phyloP scores from a whole-genome alignment of 2,329 filamentous ascomycete genomes.

The Botryosphaeria dothidea region DNA sequence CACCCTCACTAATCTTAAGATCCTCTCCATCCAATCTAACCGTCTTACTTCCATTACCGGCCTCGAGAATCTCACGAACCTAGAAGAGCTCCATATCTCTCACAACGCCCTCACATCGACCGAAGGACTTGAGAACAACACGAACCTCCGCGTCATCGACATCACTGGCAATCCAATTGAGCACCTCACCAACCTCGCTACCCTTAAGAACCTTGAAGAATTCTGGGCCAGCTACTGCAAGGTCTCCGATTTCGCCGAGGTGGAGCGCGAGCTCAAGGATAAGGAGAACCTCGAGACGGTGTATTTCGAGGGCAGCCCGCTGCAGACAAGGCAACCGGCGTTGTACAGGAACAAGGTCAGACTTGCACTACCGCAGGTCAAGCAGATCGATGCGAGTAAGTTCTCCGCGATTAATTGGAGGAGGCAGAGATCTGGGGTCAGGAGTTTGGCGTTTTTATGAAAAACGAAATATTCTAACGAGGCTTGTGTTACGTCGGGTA shows the following conservation, averaged over 20 bases:
- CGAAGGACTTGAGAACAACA: slow-evolving; percentile 59
- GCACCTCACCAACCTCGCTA: slow-evolving; percentile 70
- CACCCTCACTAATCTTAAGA: slow-evolving; percentile 75
- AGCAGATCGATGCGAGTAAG: slow-evolving; percentile 84
- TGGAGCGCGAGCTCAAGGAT: slow-evolving; percentile 75
- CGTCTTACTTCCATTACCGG: slow-evolving; percentile 78
- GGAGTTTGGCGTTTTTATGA: slow-evolving; percentile 6
- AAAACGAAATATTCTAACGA: background rate
- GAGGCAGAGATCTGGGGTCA: background rate
- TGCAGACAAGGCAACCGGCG: slow-evolving; percentile 77
- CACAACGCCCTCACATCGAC: slow-evolving; percentile 87
- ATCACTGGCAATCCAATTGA: slow-evolving; percentile 84
- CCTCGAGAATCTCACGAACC: slow-evolving; percentile 68
- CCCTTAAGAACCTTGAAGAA: slow-evolving; percentile 75
- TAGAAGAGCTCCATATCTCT: slow-evolving; percentile 94
- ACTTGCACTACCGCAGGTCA: slow-evolving; percentile 80
- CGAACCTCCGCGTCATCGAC: slow-evolving; percentile 72
- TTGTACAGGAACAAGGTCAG: slow-evolving; percentile 93
- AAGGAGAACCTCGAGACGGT: slow-evolving; percentile 84
- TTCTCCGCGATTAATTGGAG: background rate
- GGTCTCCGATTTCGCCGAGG: slow-evolving; percentile 75
- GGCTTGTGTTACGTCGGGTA: background rate
- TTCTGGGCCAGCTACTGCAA: slow-evolving; percentile 93
- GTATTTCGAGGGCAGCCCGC: slow-evolving; percentile 92
- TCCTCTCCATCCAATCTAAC: slow-evolving; percentile 95